Percentiles rank a stretch among this genome's conserved stretches.
These are phyloP conservation scores for Amanita muscaria DNA, from an alignment of 768 basidiomycete genomes.

Conservation along the genomic window DNA sequence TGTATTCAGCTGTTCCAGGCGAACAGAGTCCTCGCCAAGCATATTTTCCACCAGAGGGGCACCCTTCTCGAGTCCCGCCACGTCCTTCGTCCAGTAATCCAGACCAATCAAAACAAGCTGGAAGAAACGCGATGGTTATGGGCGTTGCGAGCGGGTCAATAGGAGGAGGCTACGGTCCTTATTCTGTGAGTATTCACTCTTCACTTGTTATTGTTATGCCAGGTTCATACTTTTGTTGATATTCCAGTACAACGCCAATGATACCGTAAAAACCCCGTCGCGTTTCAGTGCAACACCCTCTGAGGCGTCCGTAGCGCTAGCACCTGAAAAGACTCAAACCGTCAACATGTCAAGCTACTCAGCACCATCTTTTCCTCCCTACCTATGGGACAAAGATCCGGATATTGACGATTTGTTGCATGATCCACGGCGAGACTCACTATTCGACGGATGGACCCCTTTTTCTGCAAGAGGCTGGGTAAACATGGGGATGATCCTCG, in stretches of 20 bases:
- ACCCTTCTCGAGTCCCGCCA: conserved; percentile 17
- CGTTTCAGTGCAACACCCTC: conserved; percentile 49
- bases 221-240: conserved; percentile 10
- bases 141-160: conserved; percentile 77
- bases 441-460: conserved; percentile 58
- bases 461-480: conserved; percentile 81
- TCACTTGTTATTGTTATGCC: conserved; percentile 6
- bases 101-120: conserved; percentile 21
- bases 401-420: conserved; percentile 89
- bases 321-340: conserved; percentile 23
- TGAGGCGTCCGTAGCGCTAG: conserved; percentile 26
- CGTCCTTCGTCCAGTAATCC: conserved; percentile 19
- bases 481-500: conserved; percentile 65
- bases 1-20: conserved; percentile 63
- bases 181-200: conserved; percentile 49
- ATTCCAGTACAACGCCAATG: conserved; percentile 49
- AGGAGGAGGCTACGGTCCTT: conserved; percentile 78
- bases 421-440: conserved; percentile 59
- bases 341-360: conserved; percentile 26
- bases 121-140: conserved; percentile 53
- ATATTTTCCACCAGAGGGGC: conserved; percentile 20
- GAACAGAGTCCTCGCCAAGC: conserved; percentile 36
- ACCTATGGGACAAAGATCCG: conserved; percentile 76
- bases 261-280: conserved; percentile 35
- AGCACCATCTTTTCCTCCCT: conserved; percentile 60